phyloP scores from a whole-genome alignment of 2,329 filamentous ascomycete species.

The Scedosporium aurantiacum region DNA sequence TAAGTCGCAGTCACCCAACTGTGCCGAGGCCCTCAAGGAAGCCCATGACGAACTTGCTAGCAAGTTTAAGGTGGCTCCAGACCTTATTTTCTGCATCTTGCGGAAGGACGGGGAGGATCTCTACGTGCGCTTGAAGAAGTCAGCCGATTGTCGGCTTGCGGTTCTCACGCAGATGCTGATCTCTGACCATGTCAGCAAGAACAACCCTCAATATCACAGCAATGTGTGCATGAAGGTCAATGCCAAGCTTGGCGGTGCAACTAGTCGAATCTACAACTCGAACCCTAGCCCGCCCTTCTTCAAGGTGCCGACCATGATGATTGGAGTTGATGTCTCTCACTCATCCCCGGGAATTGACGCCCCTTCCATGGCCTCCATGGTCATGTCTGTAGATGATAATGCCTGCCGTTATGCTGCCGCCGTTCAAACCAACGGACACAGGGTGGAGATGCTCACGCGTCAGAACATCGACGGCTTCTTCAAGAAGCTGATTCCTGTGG shows the following conservation, averaged over 20 bases:
- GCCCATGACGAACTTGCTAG: slow-evolving; percentile 46
- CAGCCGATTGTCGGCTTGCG: slow-evolving; percentile 74
- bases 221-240: slow-evolving; percentile 98
- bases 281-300: slow-evolving; percentile 1
- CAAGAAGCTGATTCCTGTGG: slow-evolving; percentile 49
- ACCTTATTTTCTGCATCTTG: slow-evolving; percentile 73
- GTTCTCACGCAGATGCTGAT: slow-evolving; percentile 77
- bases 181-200: slow-evolving; percentile 54
- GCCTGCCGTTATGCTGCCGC: slow-evolving; percentile 67
- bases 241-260: slow-evolving; percentile 81
- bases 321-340: slow-evolving; percentile 89
- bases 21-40: slow-evolving; percentile 13
- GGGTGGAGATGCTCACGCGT: slow-evolving; percentile 65
- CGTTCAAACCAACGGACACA: slow-evolving; percentile 72
- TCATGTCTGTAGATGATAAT: slow-evolving; percentile 63
- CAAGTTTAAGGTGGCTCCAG: slow-evolving; percentile 45
- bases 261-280: slow-evolving; percentile 34
- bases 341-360: slow-evolving; percentile 53
- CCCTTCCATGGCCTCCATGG: slow-evolving; percentile 79
- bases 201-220: slow-evolving; percentile 72
- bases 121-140: slow-evolving; percentile 85
- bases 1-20: slow-evolving; percentile 20
- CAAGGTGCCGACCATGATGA: slow-evolving; percentile 58
- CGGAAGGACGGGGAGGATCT: slow-evolving; percentile 56
- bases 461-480: slow-evolving; percentile 58